Base-by-base conservation (phyloP, 345 rosid species). In the Aquilaria malaccensis region DNA sequence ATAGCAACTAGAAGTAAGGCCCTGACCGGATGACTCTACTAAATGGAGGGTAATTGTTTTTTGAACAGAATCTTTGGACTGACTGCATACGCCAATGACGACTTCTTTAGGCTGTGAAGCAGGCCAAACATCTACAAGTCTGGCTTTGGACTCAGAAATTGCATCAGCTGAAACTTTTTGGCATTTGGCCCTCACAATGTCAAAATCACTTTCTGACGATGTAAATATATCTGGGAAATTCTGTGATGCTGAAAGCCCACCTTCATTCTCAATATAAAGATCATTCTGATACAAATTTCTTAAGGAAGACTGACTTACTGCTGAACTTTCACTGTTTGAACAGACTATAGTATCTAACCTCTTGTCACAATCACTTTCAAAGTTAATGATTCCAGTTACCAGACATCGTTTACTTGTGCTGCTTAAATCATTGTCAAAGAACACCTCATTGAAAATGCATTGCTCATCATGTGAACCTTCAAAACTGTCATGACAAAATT, bases 11-110 rank as follows among this genome's bases (percentile, higher is more conserved):
- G 77, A 82, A 32, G 73, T 69, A 69, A 85, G 68, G 55, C 91
- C 93, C 70, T 67, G 71, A 70, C 32, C 68, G 54, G 87, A 81
- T 50, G 88, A 75, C 64, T 89, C 93, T 29, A 83, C 87, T 65
- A 86, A 51, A 63, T 70, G 75, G 50, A 86, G 80, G 62, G 63
- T 72, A 52, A 71, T 67, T 4, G 64, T 63, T 55, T 72, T 79
- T 46, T 67, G 45, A 64, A 45, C 66, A 2, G 62, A 30, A 59
- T 80, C 79, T n/a, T 61, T 55, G 72, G 59, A 45, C 51, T 69
- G 66, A 50, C 55, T 60, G 67, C 70, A 53, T 12, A 31, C 22
- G 29, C 61, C 60, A 48, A 37, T 33, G 33, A 7, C 64, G 49
- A 48, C 30, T 54, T 62, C 70, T 53, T 58, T 32, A 43, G 58